Evolutionary conservation across 805 yeast species (phyloP).

Genomic region (Wickerhamomyces subpelliculosus): DNA sequence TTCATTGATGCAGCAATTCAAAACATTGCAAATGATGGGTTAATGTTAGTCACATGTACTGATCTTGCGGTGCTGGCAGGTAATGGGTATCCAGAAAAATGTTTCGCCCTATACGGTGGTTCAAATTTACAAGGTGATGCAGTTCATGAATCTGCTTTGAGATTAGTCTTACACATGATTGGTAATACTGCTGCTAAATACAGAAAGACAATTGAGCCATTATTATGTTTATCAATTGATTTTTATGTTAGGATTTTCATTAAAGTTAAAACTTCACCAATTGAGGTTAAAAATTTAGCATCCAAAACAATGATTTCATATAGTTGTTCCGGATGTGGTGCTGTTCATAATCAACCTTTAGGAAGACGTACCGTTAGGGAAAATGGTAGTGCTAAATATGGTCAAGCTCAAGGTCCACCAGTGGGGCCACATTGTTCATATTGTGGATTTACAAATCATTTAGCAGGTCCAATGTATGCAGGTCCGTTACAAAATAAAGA

Average conservation of each 20-base stretch:
- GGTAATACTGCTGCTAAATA: constrained; percentile 85
- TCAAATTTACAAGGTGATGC: constrained; percentile 79
- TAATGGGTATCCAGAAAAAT: constrained; percentile 92
- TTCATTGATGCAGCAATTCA: constrained; percentile 90
- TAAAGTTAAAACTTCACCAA: constrained; percentile 69
- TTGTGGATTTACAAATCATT: constrained; percentile 65
- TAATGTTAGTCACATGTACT: constrained; percentile 88
- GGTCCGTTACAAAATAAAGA: constrained; percentile 65
- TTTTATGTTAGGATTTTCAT: constrained; percentile 86
- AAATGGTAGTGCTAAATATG: constrained; percentile 43
- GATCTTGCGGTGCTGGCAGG: constrained; percentile 96
- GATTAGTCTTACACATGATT: constrained; percentile 73
- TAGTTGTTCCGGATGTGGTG: constrained; percentile 84
- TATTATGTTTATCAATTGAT: constrained; percentile 80
- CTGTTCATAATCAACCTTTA: constrained; percentile 62
- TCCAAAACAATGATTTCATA: constrained; percentile 72
- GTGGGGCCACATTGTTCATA: constrained; percentile 55
- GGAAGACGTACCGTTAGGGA: constrained; percentile 51
- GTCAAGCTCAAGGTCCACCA: constrained; percentile 59
- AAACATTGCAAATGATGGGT: constrained; percentile 74
- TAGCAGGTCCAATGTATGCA: constrained; percentile 97
- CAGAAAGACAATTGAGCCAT: constrained; percentile 81
- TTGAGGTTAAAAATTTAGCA: constrained; percentile 72
- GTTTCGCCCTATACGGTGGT: constrained; percentile 93
- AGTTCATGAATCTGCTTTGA: constrained; percentile 87